A percentile compares a stretch with the other conserved stretches of the same genome.
Conservation (phyloP, 1,139 yeast genomes). For the Geotrichum histeridarum region DNA sequence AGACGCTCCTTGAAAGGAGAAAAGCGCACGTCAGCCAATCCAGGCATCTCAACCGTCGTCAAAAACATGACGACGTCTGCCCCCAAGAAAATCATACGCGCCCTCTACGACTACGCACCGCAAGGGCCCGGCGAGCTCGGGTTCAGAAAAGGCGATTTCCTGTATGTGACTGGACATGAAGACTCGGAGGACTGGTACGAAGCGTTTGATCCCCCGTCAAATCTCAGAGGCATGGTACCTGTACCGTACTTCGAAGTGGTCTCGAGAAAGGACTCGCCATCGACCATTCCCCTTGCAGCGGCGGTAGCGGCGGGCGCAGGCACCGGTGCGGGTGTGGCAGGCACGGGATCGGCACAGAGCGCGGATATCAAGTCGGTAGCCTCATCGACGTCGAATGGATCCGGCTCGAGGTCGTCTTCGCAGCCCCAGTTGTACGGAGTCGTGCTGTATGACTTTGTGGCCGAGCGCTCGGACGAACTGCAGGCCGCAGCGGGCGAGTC, state of each 20-base stretch:
- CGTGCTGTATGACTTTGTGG: conserved; percentile 75
- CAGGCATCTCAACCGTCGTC: conserved; percentile 11
- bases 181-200: conserved; percentile 73
- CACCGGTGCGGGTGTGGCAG: background rate
- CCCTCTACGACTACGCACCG: conserved; percentile 70
- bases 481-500: conserved; percentile 82
- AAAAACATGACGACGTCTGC: conserved; percentile 33
- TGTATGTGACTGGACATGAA: conserved; percentile 68
- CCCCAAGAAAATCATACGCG: conserved; percentile 81
- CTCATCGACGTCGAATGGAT: background rate
- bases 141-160: conserved; percentile 79
- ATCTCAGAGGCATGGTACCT: conserved; percentile 81
- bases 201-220: conserved; percentile 81
- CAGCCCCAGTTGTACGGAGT: conserved; percentile 52
- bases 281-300: conserved; percentile 36
- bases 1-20: conserved; percentile 38
- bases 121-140: conserved; percentile 79
- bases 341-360: background rate
- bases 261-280: conserved; percentile 48
- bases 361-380: background rate
- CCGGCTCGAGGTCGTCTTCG: conserved; percentile 14
- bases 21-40: conserved; percentile 29
- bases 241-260: conserved; percentile 76
- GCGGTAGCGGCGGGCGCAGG: conserved; percentile 8
- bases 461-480: conserved; percentile 85